Evolutionary conservation across 306 rosid species (phyloP).

Genomic region (Hippophae rhamnoides): DNA sequence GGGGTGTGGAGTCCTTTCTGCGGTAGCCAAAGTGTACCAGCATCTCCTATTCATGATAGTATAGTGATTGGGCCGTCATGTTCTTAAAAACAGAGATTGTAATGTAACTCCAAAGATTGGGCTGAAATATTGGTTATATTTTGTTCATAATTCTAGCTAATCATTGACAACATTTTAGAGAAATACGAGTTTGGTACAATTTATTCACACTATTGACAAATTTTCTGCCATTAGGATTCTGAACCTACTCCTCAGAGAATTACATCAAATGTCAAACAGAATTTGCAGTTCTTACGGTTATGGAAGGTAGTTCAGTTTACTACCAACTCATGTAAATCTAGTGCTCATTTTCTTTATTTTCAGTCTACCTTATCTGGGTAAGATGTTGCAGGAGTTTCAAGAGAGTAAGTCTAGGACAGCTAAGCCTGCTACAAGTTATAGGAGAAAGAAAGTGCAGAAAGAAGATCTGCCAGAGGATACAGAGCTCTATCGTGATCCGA

Average conservation of each 20-base stretch:
- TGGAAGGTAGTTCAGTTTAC: constrained; percentile 47
- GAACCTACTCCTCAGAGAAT: constrained; percentile 62
- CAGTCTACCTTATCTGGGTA: constrained; percentile 9
- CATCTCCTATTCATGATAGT: too few species aligned
- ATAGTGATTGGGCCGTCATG: too few species aligned
- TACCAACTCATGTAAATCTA: neutral
- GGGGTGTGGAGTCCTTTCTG: too few species aligned
- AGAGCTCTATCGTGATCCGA: constrained; percentile 63
- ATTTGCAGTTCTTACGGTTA: constrained; percentile 60
- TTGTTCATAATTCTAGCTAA: neutral
- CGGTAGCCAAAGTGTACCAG: too few species aligned
- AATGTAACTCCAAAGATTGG: neutral
- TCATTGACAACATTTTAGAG: neutral
- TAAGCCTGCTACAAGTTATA: constrained; percentile 81
- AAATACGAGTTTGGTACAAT: neutral
- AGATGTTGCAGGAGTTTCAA: constrained; percentile 53
- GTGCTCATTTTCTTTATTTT: neutral
- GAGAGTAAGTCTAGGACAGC: constrained; percentile 43
- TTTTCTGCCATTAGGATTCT: constrained; percentile 33
- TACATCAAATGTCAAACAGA: constrained; percentile 79
- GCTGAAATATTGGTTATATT: neutral
- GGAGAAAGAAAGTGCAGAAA: constrained; percentile 65
- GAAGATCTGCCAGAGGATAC: constrained; percentile 37
- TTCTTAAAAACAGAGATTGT: too few species aligned
- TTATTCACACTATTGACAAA: constrained; percentile 2